phyloP scores from a whole-genome alignment of 2,329 filamentous ascomycete genomes.

The Fusarium sp. region DNA sequence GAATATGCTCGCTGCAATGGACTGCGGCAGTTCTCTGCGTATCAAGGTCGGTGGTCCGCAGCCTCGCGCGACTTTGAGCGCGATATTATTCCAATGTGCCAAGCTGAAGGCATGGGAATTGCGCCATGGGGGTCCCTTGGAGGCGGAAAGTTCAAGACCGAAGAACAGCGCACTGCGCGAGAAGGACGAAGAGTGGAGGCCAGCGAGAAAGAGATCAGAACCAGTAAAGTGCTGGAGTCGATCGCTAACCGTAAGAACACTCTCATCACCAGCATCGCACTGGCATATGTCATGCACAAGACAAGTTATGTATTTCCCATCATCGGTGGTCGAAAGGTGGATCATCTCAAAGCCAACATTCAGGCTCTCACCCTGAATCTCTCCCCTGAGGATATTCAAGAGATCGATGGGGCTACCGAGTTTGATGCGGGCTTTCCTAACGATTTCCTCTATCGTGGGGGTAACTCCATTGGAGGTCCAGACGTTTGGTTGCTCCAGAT shows the following conservation, averaged over 20 bases:
- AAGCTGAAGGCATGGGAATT: slow-evolving; percentile 59
- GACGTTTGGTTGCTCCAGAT: slow-evolving; percentile 57
- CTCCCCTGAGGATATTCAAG: slow-evolving; percentile 67
- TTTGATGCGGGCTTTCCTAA: slow-evolving; percentile 76
- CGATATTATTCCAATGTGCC: slow-evolving; percentile 56
- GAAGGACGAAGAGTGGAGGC: slow-evolving; percentile 53
- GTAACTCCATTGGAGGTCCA: slow-evolving; percentile 49
- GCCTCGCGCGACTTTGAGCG: slow-evolving; percentile 52
- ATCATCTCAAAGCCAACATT: slow-evolving; percentile 76
- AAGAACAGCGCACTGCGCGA: slow-evolving; percentile 46
- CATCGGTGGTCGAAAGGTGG: slow-evolving; percentile 73
- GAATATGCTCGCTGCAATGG: slow-evolving; percentile 76
- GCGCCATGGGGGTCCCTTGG: slow-evolving; percentile 68
- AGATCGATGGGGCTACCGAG: slow-evolving; percentile 68
- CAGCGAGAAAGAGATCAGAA: slow-evolving; percentile 61
- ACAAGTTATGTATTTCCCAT: slow-evolving; percentile 78
- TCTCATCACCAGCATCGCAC: slow-evolving; percentile 61
- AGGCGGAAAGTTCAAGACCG: slow-evolving; percentile 57
- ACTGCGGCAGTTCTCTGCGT: slow-evolving; percentile 71
- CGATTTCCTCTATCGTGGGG: slow-evolving; percentile 62
- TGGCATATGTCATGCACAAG: slow-evolving; percentile 80
- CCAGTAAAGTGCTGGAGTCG: slow-evolving; percentile 57
- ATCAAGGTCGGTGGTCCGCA: slow-evolving; percentile 55
- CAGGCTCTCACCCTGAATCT: slow-evolving; percentile 71
- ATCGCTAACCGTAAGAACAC: slow-evolving; percentile 58